Evolutionary conservation across 2,329 filamentous ascomycete species (phyloP), one percentile per base, ranked within the genome.

Genomic region (Botrytis elliptica): DNA sequence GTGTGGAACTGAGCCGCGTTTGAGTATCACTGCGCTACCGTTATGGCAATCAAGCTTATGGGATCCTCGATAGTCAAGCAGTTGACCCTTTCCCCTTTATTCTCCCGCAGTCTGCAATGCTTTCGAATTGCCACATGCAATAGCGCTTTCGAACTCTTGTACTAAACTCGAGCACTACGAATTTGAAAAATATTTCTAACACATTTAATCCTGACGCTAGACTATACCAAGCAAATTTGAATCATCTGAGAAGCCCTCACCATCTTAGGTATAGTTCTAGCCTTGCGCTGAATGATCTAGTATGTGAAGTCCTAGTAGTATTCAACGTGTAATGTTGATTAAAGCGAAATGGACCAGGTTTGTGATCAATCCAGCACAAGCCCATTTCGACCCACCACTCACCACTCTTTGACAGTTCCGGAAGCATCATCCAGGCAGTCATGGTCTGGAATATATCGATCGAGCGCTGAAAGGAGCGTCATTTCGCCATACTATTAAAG

Each of bases 51-150:
- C 55, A 29, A 33, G 14, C 3, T n/a, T 57, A 57, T 33, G 1
- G 0, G 16, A 57, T 0, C n/a, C 55, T 57, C 55, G 2, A 29
- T 57, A 1, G 7, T 29, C n/a, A 57, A 20, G 14, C 5, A 1
- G 0, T 20, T 12, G 6, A 1, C 0, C 1, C 9, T 4, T 57
- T 57, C 12, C n/a, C 2, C n/a, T 33, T 57, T 4, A 20, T 57
- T 1, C n/a, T 33, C n/a, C 52, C 18, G 52, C n/a, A 0, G 2
- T 57, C 4, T 57, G 4, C 6, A 57, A 18, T 20, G 16, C n/a
- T 57, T 52, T 9, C 14, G 0, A 18, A 57, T 57, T 1, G 20
- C 8, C 52, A 16, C 5, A 57, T 22, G 49, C 49, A 52, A 1
- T 25, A 52, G 22, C 12, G 46, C 22, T 25, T 10, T 25, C 5